phyloP scores from a whole-genome alignment of 352 stramenopile species.

The Phytophthora lateralis region DNA sequence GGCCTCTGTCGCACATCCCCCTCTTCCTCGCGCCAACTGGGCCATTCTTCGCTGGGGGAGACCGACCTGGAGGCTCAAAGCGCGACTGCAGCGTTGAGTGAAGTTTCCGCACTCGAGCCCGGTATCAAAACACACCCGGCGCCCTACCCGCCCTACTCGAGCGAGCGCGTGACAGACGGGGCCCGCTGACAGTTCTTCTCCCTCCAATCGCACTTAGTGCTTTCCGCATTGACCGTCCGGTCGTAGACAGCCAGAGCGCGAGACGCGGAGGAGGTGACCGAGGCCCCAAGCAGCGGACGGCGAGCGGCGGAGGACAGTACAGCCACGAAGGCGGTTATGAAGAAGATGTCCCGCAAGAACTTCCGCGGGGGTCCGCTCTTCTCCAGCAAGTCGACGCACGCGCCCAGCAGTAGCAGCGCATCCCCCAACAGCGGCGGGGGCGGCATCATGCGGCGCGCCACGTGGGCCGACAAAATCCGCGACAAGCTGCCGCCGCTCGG shows the following conservation, averaged over 20 bases:
- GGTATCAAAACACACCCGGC: neutral
- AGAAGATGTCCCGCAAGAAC: conserved; percentile 77
- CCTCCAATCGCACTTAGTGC: conserved; percentile 1
- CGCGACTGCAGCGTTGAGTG: neutral
- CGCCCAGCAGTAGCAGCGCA: conserved; percentile 19
- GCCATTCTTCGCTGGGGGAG: neutral
- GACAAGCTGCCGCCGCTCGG: conserved; percentile 77
- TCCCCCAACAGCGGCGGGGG: conserved; percentile 17
- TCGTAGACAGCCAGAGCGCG: neutral
- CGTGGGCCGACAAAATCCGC: conserved; percentile 81
- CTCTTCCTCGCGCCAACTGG: neutral
- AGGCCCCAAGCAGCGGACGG: neutral
- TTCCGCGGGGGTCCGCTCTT: conserved; percentile 56
- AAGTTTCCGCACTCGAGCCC: neutral
- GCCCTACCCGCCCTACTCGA: neutral
- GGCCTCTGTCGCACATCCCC: neutral
- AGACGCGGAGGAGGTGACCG: neutral
- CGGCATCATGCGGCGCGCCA: conserved; percentile 39
- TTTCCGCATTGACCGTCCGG: neutral
- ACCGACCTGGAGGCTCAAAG: neutral
- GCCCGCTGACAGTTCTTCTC: neutral
- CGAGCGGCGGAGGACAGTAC: neutral
- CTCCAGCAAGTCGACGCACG: conserved; percentile 32
- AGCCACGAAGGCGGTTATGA: conserved; percentile 48
- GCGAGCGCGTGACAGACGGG: neutral